phyloP scores from a whole-genome alignment of 129 eudicot species.

The Flaveria sonorensis region DNA sequence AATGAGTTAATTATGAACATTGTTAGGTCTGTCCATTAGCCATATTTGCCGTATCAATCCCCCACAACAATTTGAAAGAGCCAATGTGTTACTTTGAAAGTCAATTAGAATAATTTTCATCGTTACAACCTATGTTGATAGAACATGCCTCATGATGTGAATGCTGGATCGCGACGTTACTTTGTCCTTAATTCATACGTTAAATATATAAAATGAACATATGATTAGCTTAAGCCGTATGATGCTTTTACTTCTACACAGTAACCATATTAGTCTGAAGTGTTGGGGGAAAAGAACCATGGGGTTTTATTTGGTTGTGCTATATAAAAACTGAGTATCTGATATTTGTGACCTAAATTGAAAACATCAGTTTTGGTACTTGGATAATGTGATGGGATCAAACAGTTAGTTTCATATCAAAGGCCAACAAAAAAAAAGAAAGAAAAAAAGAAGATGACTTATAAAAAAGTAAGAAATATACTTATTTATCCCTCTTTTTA shows the following conservation, averaged over 20 bases:
- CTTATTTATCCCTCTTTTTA: too few relatives aligned
- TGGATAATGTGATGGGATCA: too few relatives aligned
- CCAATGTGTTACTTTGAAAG: background rate
- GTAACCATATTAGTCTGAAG: constrained; percentile 3
- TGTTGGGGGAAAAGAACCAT: background rate
- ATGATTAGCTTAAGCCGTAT: background rate
- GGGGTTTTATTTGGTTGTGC: too few relatives aligned
- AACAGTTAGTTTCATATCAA: too few relatives aligned
- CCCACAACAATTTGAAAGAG: background rate
- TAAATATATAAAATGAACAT: too few relatives aligned
- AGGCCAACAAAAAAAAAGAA: too few relatives aligned
- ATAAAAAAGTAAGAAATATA: too few relatives aligned
- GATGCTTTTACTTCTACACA: constrained; percentile 16
- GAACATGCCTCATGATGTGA: constrained; percentile 6
- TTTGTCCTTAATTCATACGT: too few relatives aligned
- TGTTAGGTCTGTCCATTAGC: background rate
- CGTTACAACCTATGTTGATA: constrained; percentile 7
- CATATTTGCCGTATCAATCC: background rate
- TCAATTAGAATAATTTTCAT: background rate
- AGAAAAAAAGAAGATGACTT: too few relatives aligned
- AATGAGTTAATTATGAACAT: background rate
- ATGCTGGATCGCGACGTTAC: background rate
- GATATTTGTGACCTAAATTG: too few relatives aligned
- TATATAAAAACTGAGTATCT: too few relatives aligned
- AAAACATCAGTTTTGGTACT: too few relatives aligned